phyloP scores from a whole-genome alignment of 768 basidiomycete species.

The Tulasnella sp. region DNA sequence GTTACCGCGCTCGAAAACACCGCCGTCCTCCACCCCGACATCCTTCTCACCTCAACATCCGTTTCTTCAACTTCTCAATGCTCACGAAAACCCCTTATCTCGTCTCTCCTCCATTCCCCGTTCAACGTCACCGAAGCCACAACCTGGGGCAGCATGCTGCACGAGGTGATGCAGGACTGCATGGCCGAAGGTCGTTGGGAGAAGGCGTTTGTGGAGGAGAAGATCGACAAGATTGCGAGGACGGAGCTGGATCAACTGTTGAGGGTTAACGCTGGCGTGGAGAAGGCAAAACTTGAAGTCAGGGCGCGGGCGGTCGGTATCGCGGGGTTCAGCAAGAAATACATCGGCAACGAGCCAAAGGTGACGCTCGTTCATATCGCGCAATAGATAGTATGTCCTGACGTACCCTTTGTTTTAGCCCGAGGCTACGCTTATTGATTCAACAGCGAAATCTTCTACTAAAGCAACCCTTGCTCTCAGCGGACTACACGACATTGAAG shows the following conservation, averaged over 20 bases:
- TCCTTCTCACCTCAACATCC: slow-evolving; percentile 83
- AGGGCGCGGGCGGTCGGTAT: slow-evolving; percentile 56
- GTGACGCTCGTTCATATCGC: slow-evolving; percentile 32
- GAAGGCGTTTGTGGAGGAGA: slow-evolving; percentile 48
- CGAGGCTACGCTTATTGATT: slow-evolving; percentile 59
- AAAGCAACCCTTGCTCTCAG: slow-evolving; percentile 58
- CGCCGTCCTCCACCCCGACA: slow-evolving; percentile 84
- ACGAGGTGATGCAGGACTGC: slow-evolving; percentile 82
- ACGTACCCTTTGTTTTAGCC: slow-evolving; percentile 36
- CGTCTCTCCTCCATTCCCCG: slow-evolving; percentile 49
- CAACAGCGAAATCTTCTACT: slow-evolving; percentile 44
- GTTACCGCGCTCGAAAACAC: slow-evolving; percentile 59
- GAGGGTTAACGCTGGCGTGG: slow-evolving; percentile 47
- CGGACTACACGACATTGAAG: slow-evolving; percentile 79
- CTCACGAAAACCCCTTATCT: slow-evolving; percentile 76
- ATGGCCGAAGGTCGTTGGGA: slow-evolving; percentile 57
- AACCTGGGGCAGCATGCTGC: slow-evolving; percentile 89
- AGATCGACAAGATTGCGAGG: slow-evolving; percentile 49
- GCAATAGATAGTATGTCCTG: not conserved
- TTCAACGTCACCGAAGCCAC: slow-evolving; percentile 30
- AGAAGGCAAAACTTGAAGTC: slow-evolving; percentile 60
- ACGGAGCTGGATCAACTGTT: slow-evolving; percentile 54
- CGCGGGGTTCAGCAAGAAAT: slow-evolving; percentile 54
- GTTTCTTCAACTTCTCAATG: slow-evolving; percentile 80
- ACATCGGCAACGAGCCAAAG: slow-evolving; percentile 57